A percentile compares a stretch with the other conserved stretches of the same genome.
Conservation (phyloP, 176 grass and related monocot genomes). For the Cenchrus purpureus region DNA sequence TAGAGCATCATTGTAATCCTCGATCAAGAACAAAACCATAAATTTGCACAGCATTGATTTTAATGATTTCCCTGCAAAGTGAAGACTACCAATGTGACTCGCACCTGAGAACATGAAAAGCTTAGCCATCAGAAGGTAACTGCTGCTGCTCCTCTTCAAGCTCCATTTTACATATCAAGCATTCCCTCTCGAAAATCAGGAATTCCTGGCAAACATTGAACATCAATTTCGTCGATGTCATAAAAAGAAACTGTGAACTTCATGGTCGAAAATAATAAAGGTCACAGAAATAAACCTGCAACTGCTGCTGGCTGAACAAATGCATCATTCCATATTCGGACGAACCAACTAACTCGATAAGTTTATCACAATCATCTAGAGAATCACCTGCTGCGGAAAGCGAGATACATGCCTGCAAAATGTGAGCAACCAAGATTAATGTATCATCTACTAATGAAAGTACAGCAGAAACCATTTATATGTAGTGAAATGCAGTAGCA, state of each 20-base stretch:
- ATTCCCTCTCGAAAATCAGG: constrained; percentile 86
- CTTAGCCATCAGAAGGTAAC: constrained; percentile 41
- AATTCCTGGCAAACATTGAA: constrained; percentile 68
- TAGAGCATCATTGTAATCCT: not conserved
- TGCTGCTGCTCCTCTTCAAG: constrained; percentile 71
- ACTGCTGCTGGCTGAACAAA: constrained; percentile 92
- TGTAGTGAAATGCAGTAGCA: constrained; percentile 14
- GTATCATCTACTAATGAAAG: not conserved
- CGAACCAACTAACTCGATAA: constrained; percentile 90
- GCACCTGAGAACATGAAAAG: constrained; percentile 23
- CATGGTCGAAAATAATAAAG: constrained; percentile 15
- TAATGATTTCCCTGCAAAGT: not conserved
- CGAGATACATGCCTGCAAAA: constrained; percentile 73
- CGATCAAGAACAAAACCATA: not conserved
- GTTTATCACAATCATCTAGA: constrained; percentile 60
- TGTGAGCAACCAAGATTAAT: constrained; percentile 13
- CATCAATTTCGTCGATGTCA: not conserved
- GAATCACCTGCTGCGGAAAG: constrained; percentile 74
- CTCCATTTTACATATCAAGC: constrained; percentile 73
- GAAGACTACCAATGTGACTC: not conserved
- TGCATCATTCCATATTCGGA: constrained; percentile 75
- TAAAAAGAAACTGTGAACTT: not conserved
- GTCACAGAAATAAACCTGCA: constrained; percentile 63
- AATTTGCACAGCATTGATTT: not conserved
- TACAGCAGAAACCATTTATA: not conserved